A percentile compares a stretch with the other conserved stretches of the same genome.
Evolutionary conservation across 2,329 filamentous ascomycete species (phyloP).

Genomic region (Dactylonectria macrodidyma): DNA sequence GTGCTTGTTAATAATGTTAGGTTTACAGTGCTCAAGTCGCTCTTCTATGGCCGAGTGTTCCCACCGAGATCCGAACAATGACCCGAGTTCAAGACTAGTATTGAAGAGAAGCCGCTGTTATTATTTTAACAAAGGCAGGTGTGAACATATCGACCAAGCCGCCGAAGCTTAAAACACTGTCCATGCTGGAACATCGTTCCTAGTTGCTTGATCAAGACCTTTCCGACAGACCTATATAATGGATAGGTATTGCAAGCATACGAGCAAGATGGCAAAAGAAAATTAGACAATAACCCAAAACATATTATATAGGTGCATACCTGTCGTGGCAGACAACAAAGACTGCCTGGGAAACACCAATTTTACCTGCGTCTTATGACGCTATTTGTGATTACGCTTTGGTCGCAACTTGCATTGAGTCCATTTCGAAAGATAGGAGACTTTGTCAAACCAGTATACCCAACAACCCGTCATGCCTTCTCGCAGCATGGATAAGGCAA

Average conservation of each 20-base stretch:
- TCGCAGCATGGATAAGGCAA: background rate
- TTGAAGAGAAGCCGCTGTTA: background rate
- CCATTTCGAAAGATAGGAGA: background rate
- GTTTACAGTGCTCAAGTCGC: background rate
- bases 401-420: background rate
- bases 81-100: background rate
- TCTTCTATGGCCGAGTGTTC: background rate
- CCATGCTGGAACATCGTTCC: background rate
- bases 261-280: background rate
- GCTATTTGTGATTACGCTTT: background rate
- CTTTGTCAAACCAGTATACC: background rate
- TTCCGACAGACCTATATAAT: conserved; percentile 1
- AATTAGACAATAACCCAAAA: background rate
- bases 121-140: conserved; percentile 7
- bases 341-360: background rate
- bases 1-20: conserved; percentile 26
- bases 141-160: conserved; percentile 26
- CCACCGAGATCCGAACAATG: conserved; percentile 1
- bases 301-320: background rate
- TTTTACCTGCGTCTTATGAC: background rate
- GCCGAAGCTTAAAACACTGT: background rate
- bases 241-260: background rate
- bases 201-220: no score
- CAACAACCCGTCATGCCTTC: background rate
- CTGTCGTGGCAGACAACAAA: background rate